Evolutionary conservation across 2,329 filamentous ascomycete genomes (phyloP).

Genomic region (Calonectria hawksworthii): DNA sequence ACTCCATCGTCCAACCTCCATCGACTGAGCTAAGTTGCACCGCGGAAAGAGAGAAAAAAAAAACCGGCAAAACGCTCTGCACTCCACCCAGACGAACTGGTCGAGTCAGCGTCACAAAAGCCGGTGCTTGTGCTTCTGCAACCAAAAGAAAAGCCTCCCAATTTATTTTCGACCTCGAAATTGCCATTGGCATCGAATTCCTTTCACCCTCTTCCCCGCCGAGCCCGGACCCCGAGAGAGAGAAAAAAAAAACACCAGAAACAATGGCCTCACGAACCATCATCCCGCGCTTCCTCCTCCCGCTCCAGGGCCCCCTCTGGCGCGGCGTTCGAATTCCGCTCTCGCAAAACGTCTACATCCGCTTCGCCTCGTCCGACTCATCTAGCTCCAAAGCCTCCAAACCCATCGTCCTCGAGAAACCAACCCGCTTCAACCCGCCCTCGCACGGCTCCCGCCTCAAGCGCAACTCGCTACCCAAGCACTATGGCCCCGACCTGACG

Average conservation of each 20-base stretch:
- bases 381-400: conserved; percentile 56
- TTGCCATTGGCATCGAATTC: neutral
- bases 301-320: conserved; percentile 71
- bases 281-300: conserved; percentile 79
- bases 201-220: neutral
- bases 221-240: neutral
- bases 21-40: conserved; percentile 14
- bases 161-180: neutral
- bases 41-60: conserved; percentile 16
- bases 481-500: conserved; percentile 82
- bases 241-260: conserved; percentile 22
- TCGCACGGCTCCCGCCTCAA: conserved; percentile 84
- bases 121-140: neutral
- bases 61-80: conserved; percentile 1
- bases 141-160: neutral
- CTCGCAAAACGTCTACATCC: conserved; percentile 53
- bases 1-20: conserved; percentile 17
- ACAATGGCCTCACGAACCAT: conserved; percentile 63
- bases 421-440: conserved; percentile 90
- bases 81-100: neutral
- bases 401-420: conserved; percentile 84
- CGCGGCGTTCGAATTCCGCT: conserved; percentile 55
- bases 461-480: conserved; percentile 67
- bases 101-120: neutral
- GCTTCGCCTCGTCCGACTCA: conserved; percentile 47